phyloP scores from a whole-genome alignment of 352 stramenopile genomes.

The Globisporangium paroecandrum region DNA sequence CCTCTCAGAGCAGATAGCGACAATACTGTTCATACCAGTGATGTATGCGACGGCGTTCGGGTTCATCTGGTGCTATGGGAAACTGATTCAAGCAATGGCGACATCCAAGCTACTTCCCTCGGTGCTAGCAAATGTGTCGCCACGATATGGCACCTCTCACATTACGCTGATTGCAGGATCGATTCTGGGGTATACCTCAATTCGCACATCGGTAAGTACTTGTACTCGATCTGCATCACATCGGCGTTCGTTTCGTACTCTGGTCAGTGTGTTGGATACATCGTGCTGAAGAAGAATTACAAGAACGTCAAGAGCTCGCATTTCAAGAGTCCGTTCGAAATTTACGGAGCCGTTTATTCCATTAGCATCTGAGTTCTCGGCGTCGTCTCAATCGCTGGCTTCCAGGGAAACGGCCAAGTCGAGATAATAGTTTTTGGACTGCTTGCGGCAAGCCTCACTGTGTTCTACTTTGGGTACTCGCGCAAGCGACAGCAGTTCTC shows the following conservation, averaged over 20 bases:
- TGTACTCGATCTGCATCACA: slow-evolving; percentile 5
- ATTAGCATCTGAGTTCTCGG: slow-evolving; percentile 18
- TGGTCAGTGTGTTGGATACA: slow-evolving; percentile 25
- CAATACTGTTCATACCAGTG: slow-evolving; percentile 36
- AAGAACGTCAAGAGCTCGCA: slow-evolving; percentile 24
- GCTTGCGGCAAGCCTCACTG: background rate
- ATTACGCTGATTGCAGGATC: slow-evolving; percentile 18
- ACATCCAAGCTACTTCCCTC: slow-evolving; percentile 33
- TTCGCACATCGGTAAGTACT: background rate
- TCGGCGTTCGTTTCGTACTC: slow-evolving; percentile 21
- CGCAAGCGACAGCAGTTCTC: slow-evolving; percentile 23
- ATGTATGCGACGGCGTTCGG: slow-evolving; percentile 52
- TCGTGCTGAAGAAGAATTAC: slow-evolving; percentile 21
- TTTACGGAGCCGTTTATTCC: slow-evolving; percentile 20
- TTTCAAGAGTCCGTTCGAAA: slow-evolving; percentile 20
- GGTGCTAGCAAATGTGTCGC: slow-evolving; percentile 23
- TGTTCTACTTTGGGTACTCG: slow-evolving; percentile 21
- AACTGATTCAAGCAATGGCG: slow-evolving; percentile 46
- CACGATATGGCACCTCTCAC: slow-evolving; percentile 17
- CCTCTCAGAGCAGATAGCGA: slow-evolving; percentile 13
- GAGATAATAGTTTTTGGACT: slow-evolving; percentile 3
- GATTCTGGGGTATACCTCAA: slow-evolving; percentile 18
- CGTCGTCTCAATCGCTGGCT: slow-evolving; percentile 12
- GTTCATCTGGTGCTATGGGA: slow-evolving; percentile 57
- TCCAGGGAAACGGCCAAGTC: slow-evolving; percentile 17